Evolutionary conservation across 805 yeast species (phyloP), one percentile per base, ranked within the genome.

Genomic region (Saccharomycopsis sp.): DNA sequence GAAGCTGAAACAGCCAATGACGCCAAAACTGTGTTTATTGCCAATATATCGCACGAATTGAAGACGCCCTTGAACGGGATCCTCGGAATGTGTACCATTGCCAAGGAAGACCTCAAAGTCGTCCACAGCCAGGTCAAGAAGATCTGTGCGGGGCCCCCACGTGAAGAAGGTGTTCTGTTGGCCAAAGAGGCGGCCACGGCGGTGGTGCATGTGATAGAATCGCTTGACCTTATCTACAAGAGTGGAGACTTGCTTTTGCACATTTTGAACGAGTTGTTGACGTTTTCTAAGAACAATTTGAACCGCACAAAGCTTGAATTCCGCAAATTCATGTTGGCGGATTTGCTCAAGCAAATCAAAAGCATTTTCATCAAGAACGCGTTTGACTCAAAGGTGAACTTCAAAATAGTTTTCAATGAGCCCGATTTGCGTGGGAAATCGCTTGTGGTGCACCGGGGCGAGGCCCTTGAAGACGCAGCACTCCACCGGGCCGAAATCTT

Each of bases 41-140:
- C 97, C 1, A 89, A 91, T 64, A 91, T 90, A 16, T 89, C 97
- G 0, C 97, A 90, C 70, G 99, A 94, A 73, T 76, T 94, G 67
- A 81, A 98, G 64, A 94, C 98, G 0, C 99, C 99, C 1, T 75
- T 94, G 61, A 94, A 94, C 70, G 99, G 99, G 68, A 94, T 94
- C 48, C 74, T 94, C 56, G 98, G 98, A 62, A 89, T 92, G 91
- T 89, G 97, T 0, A 87, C 96, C 1, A 87, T 92, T 57, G 91
- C 97, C 3, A 83, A 91, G 88, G 94, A 88, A 20, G 98, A 94
- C 68, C 15, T 58, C 12, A 58, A 54, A 21, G 34, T 48, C 2
- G 40, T 61, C 23, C 60, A 61, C 37, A n/a, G 23, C 2, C 41
- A 53, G 16, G 15, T 48, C 14, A 20, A 15, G 44, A 34, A 24